Percentiles rank a stretch among this genome's conserved stretches.
These are phyloP conservation scores for Dryadomyces quercus-mongolicae DNA, from an alignment of 2,329 filamentous ascomycete genomes.

Conservation along the genomic window DNA sequence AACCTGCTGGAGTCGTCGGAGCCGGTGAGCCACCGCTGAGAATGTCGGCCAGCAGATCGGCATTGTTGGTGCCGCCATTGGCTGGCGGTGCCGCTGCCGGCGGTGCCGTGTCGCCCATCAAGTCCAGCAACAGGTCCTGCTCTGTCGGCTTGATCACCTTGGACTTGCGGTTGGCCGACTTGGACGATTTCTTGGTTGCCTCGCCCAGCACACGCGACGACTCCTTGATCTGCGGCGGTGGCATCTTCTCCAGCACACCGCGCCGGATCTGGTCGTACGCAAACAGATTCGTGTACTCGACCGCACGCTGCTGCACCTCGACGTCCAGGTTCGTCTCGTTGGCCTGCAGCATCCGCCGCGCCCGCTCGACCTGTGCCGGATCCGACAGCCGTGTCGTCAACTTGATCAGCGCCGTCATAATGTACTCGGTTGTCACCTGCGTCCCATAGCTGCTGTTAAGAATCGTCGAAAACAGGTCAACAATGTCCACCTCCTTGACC, in stretches of 20 bases:
- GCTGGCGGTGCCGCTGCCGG: slow-evolving; percentile 42
- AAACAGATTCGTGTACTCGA: slow-evolving; percentile 95
- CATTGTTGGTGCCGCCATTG: slow-evolving; percentile 56
- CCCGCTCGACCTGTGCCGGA: slow-evolving; percentile 70
- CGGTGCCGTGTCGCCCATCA: slow-evolving; percentile 70
- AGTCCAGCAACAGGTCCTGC: slow-evolving; percentile 79
- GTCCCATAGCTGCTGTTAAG: slow-evolving; percentile 90
- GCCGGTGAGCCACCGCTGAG: slow-evolving; percentile 46
- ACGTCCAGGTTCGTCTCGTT: slow-evolving; percentile 84
- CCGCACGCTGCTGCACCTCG: slow-evolving; percentile 89
- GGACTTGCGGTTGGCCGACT: slow-evolving; percentile 59
- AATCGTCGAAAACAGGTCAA: slow-evolving; percentile 86
- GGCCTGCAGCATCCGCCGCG: slow-evolving; percentile 64
- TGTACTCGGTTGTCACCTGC: slow-evolving; percentile 88
- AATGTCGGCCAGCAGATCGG: slow-evolving; percentile 84
- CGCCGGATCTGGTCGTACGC: slow-evolving; percentile 73
- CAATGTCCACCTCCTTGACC: slow-evolving; percentile 78
- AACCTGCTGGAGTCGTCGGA: slow-evolving; percentile 33
- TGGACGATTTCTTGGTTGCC: slow-evolving; percentile 43
- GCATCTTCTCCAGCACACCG: slow-evolving; percentile 96
- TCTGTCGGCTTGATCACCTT: slow-evolving; percentile 75
- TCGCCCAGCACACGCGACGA: slow-evolving; percentile 84
- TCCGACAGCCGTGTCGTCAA: slow-evolving; percentile 81
- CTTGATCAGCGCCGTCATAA: slow-evolving; percentile 89
- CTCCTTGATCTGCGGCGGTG: slow-evolving; percentile 90